phyloP scores from a whole-genome alignment of 106 monocot species.

The Gastrodia elata region DNA sequence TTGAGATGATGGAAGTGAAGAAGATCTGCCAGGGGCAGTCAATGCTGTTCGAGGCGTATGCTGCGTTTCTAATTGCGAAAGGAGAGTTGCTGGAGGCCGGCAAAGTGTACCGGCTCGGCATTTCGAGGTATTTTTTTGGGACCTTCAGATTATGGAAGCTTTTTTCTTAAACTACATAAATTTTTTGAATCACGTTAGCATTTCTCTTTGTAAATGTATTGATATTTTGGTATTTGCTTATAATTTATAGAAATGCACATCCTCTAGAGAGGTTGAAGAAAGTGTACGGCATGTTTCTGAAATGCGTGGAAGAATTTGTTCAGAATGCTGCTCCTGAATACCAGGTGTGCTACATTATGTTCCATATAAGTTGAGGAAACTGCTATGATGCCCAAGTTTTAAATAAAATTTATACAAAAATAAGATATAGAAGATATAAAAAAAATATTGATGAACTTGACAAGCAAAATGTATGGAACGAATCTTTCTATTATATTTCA shows the following conservation, averaged over 20 bases:
- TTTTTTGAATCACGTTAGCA: background rate
- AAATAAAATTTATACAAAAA: too few species aligned
- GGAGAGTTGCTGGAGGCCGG: constrained; percentile 50
- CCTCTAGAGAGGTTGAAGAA: constrained; percentile 59
- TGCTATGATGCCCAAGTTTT: too few species aligned
- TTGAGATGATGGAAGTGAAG: constrained; percentile 50
- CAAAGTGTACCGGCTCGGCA: constrained; percentile 45
- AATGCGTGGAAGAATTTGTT: constrained; percentile 20
- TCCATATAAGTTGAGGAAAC: background rate
- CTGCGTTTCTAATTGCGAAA: constrained; percentile 28
- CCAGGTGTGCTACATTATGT: constrained; percentile 16
- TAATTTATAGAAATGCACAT: constrained; percentile 51
- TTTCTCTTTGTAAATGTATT: constrained; percentile 2
- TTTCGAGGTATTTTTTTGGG: constrained; percentile 46
- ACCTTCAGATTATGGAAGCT: background rate
- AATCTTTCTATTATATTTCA: too few species aligned
- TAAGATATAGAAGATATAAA: too few species aligned
- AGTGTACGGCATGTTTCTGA: constrained; percentile 41
- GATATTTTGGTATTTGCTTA: background rate
- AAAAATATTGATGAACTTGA: too few species aligned
- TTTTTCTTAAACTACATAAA: background rate
- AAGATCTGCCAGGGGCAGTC: constrained; percentile 43
- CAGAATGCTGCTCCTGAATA: constrained; percentile 14
- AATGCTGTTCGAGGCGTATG: constrained; percentile 71
- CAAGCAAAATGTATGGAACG: too few species aligned